A percentile compares a stretch with the other conserved stretches of the same genome.
Conservation (phyloP, 2,329 filamentous ascomycete genomes). For the Corniculantispora saksenae region DNA sequence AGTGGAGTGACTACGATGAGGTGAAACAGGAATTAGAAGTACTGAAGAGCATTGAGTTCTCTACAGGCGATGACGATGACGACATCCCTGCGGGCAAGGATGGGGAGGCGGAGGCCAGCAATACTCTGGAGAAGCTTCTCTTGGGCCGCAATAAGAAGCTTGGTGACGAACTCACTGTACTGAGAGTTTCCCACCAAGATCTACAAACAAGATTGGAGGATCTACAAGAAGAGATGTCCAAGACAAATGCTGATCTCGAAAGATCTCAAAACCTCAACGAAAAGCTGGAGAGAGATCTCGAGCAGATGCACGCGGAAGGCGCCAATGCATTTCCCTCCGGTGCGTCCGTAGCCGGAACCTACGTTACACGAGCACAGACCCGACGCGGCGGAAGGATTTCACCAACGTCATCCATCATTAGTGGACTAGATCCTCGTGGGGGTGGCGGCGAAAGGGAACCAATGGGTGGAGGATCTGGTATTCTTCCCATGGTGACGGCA, state of each 20-base stretch:
- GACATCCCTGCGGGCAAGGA: slow-evolving; percentile 51
- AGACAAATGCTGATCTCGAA: slow-evolving; percentile 82
- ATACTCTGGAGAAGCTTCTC: slow-evolving; percentile 87
- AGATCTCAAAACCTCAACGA: slow-evolving; percentile 81
- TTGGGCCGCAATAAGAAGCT: slow-evolving; percentile 95
- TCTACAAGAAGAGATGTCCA: slow-evolving; percentile 80
- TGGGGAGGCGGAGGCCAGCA: slow-evolving; percentile 54
- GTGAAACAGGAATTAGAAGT: slow-evolving; percentile 95
- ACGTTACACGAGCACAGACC: slow-evolving; percentile 64
- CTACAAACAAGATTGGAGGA: slow-evolving; percentile 77
- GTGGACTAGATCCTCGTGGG: slow-evolving; percentile 78
- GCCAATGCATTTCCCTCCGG: slow-evolving; percentile 83
- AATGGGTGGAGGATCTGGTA: slow-evolving; percentile 76
- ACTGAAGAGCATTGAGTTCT: slow-evolving; percentile 96
- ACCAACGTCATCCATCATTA: slow-evolving; percentile 97
- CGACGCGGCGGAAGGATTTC: slow-evolving; percentile 72
- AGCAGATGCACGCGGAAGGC: slow-evolving; percentile 82
- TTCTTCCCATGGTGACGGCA: slow-evolving; percentile 96
- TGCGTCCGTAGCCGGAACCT: slow-evolving; percentile 90
- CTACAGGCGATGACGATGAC: slow-evolving; percentile 85
- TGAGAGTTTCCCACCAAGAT: slow-evolving; percentile 92
- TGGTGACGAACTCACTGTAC: slow-evolving; percentile 85
- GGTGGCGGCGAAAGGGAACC: slow-evolving; percentile 56
- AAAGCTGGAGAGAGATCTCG: slow-evolving; percentile 88
- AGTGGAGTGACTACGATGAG: slow-evolving; percentile 93